phyloP scores from a whole-genome alignment of 148 eudicot species.

The Rhododendron ferrugineum region DNA sequence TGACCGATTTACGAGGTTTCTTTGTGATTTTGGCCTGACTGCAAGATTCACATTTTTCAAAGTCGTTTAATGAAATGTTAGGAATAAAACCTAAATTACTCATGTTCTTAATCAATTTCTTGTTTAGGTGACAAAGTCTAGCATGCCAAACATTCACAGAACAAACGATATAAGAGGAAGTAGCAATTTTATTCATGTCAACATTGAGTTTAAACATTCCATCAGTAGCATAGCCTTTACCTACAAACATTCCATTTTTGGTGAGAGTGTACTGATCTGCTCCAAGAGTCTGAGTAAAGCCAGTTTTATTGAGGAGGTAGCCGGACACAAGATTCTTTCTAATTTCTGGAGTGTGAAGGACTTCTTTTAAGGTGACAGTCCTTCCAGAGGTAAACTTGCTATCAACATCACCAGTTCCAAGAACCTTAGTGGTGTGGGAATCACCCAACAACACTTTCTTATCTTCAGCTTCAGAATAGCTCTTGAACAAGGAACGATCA shows the following conservation, averaged over 20 bases:
- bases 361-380: neutral
- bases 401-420: neutral
- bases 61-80: neutral
- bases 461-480: neutral
- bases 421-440: neutral
- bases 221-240: slow-evolving; percentile 6
- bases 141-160: slow-evolving; percentile 7
- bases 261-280: neutral
- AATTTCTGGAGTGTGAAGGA: neutral
- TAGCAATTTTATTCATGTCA: neutral
- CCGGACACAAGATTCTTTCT: neutral
- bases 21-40: slow-evolving; percentile 9
- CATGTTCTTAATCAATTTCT: neutral
- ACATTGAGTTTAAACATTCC: neutral
- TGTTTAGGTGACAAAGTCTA: slow-evolving; percentile 7
- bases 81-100: neutral
- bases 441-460: slow-evolving; percentile 4
- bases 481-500: neutral
- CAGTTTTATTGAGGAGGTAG: slow-evolving; percentile 3
- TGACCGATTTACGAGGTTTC: neutral
- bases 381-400: neutral
- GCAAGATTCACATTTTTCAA: slow-evolving; percentile 9
- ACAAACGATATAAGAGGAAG: neutral
- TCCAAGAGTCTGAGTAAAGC: slow-evolving; percentile 1
- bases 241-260: neutral